Percentiles rank a stretch among this genome's conserved stretches.
These are phyloP conservation scores for Vickermania spadyakhi DNA, from an alignment of 208 protist species.

Conservation along the genomic window DNA sequence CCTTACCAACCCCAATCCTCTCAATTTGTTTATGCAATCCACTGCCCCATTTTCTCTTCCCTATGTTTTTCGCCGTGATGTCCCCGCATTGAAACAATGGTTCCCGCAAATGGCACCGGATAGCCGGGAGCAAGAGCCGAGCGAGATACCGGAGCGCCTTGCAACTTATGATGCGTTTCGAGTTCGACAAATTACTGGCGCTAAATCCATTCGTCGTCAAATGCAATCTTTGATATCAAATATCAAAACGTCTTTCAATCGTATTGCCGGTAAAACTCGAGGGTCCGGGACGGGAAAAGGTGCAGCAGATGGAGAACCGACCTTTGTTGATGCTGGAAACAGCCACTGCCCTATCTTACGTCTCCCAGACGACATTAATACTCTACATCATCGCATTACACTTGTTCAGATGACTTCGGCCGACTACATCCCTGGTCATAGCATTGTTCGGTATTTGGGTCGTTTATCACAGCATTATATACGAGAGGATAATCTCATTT, in stretches of 20 bases:
- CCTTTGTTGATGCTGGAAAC: neutral
- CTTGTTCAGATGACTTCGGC: constrained; percentile 62
- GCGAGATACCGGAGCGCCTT: neutral
- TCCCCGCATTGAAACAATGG: neutral
- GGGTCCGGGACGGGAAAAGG: neutral
- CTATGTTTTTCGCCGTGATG: neutral
- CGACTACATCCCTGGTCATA: constrained; percentile 70
- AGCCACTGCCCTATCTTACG: constrained; percentile 20
- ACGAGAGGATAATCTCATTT: constrained; percentile 51
- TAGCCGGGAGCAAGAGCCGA: neutral
- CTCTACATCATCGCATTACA: constrained; percentile 21
- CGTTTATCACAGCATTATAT: constrained; percentile 89
- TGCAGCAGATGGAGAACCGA: neutral
- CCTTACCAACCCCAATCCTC: neutral
- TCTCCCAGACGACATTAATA: constrained; percentile 25
- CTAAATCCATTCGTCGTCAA: neutral
- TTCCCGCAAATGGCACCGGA: neutral
- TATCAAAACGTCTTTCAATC: neutral
- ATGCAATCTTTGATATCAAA: neutral
- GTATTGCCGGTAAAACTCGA: neutral
- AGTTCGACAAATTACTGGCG: neutral
- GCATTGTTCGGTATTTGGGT: constrained; percentile 78
- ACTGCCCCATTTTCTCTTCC: neutral
- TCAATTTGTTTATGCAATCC: neutral
- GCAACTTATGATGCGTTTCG: neutral